Evolutionary conservation across 805 yeast genomes (phyloP), one percentile per base, ranked within the genome.

Genomic region (Lipomyces yamanashiensis): DNA sequence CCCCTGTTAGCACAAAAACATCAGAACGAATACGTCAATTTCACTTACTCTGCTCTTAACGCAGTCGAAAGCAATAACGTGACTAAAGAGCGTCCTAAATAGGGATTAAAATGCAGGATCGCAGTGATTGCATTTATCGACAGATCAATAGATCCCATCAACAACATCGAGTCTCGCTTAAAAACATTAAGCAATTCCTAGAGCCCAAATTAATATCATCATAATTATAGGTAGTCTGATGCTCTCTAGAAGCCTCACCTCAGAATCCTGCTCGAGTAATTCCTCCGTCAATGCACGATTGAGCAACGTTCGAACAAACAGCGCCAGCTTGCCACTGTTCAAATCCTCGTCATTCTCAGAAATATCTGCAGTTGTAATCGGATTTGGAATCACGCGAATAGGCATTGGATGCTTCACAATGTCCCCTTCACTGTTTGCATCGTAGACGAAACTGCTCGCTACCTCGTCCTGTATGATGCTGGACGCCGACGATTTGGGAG

Each of bases 121-220:
- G 60, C 36, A 19, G 59, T 19, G 23, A 61, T 49, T 21, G 65
- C 59, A n/a, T 61, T 37, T 34, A 52, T 54, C 19, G 67, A 61
- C 21, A 57, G 53, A 50, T 61, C 65, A n/a, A 58, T 55, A 15
- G 65, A 52, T 36, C 65, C 41, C 56, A 57, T 39, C 17, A 63
- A 53, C 50, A 63, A 45, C 3, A 12, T n/a, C 37, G 61, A 7
- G 39, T 63, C 64, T 28, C 33, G 39, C 28, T 34, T n/a, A 33
- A 63, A 54, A 5, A 54, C 47, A 12, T 36, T 19, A 23, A 63
- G 23, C 17, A 63, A 13, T 6, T 45, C 44, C 64, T 63, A n/a
- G 0, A n/a, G 12, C 9, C 9, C 2, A 23, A 33, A 39, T 41
- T 49, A 56, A 9, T 28, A 48, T 23, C 28, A 33, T 2, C 28